Base-by-base conservation (phyloP, 768 basidiomycete genomes). In the Termitomyces sp. region DNA sequence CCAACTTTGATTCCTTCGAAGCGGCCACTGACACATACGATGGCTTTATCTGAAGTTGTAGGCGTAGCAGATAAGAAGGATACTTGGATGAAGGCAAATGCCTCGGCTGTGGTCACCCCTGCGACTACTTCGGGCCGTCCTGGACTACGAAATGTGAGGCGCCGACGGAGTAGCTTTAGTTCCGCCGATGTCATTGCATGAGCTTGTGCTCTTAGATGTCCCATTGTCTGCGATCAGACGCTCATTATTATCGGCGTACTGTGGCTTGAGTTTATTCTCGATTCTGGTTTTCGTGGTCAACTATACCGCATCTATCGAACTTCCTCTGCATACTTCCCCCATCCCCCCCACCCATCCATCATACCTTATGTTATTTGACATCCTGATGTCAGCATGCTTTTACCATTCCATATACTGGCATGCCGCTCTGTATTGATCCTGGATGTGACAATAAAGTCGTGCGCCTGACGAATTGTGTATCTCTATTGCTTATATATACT, bases 141-240 rank as follows among this genome's bases (percentile, higher is more conserved):
- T 8, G 84, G 86, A 1, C 73, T 92, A 60, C 79, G 92, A 53
- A 87, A 77, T 44, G 82, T 91, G 51, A 79, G 90, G 62, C 81
- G 90, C 60, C 76, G 92, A 66, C 78, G 92, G 58, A 93, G 92
- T 67, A 94, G 92, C 65, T 94, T 94, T 71, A 93, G 92, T 68
- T 79, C 86, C 56, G 91, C 88, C 4, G 92, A 94, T 69, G 86
- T 93, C 22, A 83, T 92, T 59, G 90, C 88, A 65, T 93, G 75
- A 72, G 45, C 12, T 28, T 52, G 34, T 54, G 36, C 54, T 39
- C 45, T 55, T 51, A 49, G 37, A 28, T 15, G 39, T 36, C 20
- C 28, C 54, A 48, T 26, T 37, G 28, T 33, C 39, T 33, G 37
- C 49, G 18, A 41, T 55, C 55, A 34, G 53, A 55, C 33, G 42